Evolutionary conservation across 2,329 filamentous ascomycete species (phyloP).

Genomic region (Hypocrella siamensis): DNA sequence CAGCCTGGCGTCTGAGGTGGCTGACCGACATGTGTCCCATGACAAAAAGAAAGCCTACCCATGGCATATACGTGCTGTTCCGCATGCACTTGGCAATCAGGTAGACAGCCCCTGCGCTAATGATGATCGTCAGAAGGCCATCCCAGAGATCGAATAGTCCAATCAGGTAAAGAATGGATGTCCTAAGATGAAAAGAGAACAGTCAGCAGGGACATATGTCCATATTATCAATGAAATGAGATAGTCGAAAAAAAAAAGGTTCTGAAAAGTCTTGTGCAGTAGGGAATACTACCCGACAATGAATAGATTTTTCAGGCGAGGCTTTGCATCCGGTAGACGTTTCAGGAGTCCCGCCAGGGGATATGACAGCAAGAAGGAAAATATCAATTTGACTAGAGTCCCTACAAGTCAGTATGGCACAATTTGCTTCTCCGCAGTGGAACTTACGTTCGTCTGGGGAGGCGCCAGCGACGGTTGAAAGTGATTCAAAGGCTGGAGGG

Average conservation of each 20-base stretch:
- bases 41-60: slow-evolving; percentile 83
- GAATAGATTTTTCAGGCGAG: slow-evolving; percentile 77
- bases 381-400: slow-evolving; percentile 78
- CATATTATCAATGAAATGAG: background rate
- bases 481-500: slow-evolving; percentile 20
- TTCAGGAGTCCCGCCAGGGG: slow-evolving; percentile 81
- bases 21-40: slow-evolving; percentile 93
- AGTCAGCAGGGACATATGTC: background rate
- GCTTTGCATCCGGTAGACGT: slow-evolving; percentile 71
- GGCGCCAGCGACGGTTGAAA: slow-evolving; percentile 16
- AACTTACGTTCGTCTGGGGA: slow-evolving; percentile 22
- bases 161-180: slow-evolving; percentile 70
- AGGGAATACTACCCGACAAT: slow-evolving; percentile 46
- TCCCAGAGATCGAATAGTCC: slow-evolving; percentile 87
- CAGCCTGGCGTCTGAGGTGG: slow-evolving; percentile 68
- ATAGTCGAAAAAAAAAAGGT: slow-evolving; percentile 52
- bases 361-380: slow-evolving; percentile 81
- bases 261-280: background rate
- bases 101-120: slow-evolving; percentile 70
- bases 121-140: slow-evolving; percentile 62
- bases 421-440: background rate
- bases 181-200: background rate
- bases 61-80: slow-evolving; percentile 83
- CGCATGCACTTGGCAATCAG: slow-evolving; percentile 68
- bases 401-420: too few species aligned